Percentiles rank a stretch among this genome's conserved stretches.
These are phyloP conservation scores for Metarhizium sp. DNA, from an alignment of 2,329 filamentous ascomycete genomes.

Conservation along the genomic window DNA sequence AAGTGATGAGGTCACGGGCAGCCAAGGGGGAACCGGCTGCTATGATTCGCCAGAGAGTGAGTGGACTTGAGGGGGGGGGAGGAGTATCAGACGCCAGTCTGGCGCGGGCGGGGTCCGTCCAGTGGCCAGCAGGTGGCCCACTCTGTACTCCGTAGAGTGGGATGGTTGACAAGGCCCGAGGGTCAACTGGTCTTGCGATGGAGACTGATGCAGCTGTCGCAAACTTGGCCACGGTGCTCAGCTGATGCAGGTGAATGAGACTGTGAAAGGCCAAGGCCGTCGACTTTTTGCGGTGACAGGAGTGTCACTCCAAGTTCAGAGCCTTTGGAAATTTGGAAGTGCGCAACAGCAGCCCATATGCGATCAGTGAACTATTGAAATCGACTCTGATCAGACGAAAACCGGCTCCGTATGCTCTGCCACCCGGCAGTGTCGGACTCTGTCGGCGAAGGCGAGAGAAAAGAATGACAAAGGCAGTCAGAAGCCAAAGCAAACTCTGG, in stretches of 20 bases:
- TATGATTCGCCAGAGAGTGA: slow-evolving; percentile 11
- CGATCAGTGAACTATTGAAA: no score
- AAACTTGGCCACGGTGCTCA: slow-evolving; percentile 1
- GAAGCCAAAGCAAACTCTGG: neutral
- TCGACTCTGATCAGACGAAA: slow-evolving; percentile 1
- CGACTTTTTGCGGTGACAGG: neutral
- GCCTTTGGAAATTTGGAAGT: neutral
- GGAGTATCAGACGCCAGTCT: slow-evolving; percentile 5
- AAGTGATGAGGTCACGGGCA: slow-evolving; percentile 18
- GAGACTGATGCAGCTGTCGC: neutral
- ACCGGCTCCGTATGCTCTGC: neutral
- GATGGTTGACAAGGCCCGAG: neutral
- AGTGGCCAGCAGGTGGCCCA: slow-evolving; percentile 2
- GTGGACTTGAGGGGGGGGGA: slow-evolving; percentile 1
- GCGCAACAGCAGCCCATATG: no score
- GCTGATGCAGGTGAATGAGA: slow-evolving; percentile 4
- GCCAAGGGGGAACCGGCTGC: slow-evolving; percentile 6
- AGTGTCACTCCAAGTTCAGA: neutral
- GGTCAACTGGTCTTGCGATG: neutral
- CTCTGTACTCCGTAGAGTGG: neutral
- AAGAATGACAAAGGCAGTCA: neutral
- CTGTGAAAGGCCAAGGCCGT: slow-evolving; percentile 1
- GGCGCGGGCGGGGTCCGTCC: slow-evolving; percentile 5
- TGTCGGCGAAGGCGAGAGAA: slow-evolving; percentile 13
- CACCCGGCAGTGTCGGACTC: slow-evolving; percentile 5